Evolutionary conservation across 176 grass and related monocot species (phyloP).

Genomic region (Pharus latifolius): DNA sequence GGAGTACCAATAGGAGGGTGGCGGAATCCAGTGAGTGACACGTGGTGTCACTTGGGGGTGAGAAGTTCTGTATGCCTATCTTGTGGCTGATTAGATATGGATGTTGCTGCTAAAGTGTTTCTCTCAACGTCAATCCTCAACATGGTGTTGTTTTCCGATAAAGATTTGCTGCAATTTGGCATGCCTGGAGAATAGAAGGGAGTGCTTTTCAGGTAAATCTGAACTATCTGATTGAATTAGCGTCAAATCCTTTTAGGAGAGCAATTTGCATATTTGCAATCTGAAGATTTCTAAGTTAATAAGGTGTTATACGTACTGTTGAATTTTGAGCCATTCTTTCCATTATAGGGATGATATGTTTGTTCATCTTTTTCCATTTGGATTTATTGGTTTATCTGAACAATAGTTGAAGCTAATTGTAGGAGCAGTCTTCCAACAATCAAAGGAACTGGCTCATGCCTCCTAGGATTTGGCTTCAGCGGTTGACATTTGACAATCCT

Average conservation of each 20-base stretch:
- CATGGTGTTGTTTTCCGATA: neutral
- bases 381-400: neutral
- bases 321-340: neutral
- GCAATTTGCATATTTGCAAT: too few species aligned
- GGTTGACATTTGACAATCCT: too few species aligned
- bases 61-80: neutral
- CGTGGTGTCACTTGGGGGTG: neutral
- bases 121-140: neutral
- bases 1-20: constrained; percentile 2
- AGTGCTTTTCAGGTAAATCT: neutral
- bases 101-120: neutral
- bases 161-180: neutral
- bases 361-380: neutral
- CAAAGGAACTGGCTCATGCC: neutral
- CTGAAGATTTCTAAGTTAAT: too few species aligned
- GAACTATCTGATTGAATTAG: neutral
- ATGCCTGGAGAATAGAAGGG: neutral
- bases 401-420: neutral
- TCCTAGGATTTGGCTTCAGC: too few species aligned
- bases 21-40: constrained; percentile 3
- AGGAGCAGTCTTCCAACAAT: neutral
- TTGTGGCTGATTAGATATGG: neutral
- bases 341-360: neutral
- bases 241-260: too few species aligned
- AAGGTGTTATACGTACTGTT: neutral